Base-by-base conservation (phyloP, 805 yeast species). In the Wickerhamomyces ciferrii region DNA sequence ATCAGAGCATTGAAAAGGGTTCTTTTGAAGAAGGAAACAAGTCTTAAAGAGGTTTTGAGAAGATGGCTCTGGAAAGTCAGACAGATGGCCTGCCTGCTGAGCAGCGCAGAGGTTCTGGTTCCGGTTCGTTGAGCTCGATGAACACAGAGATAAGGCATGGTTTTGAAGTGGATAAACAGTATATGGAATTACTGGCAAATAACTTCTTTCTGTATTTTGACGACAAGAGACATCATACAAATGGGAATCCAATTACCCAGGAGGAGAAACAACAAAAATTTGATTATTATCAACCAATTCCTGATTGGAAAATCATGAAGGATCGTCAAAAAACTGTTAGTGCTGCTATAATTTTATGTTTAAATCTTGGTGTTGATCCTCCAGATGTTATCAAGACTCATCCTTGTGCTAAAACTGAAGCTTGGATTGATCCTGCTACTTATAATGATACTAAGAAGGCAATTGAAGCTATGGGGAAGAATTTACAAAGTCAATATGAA, bases 311-410 rank as follows among this genome's bases (percentile, higher is more conserved):
- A 53, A 77, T 83, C 27, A 86, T 89, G 75, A 81, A 84, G 50
- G 96, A 90, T 54, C 78, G 97, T 39, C 96, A 87, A 59, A 87
- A 91, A 61, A 94, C 99, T 1, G 89, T 91, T 13, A 83, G 87
- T 45, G 99, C 97, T 0, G 97, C 96, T 15, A 70, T 94, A 9
- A 90, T 94, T 43, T 69, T 94, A 42, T 94, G 99, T 64, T 70
- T 94, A 35, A 94, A 94, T 60, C 66, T 92, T 23, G 97, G 98
- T 9, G 97, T 94, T 2, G 98, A 92, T 55, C 99, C 99, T 2
- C 99, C 99, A 1, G 99, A 94, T 65, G 81, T 91, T 24, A 81
- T 87, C 61, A 88, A 90, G 62, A 89, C 97, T 0, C 89, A 87
- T 51, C 97, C 97, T 1, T 87, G 95, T 57, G 97, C 99, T 1